Percentiles rank a stretch among this genome's conserved stretches.
These are phyloP conservation scores for Trichoderma asperellum DNA, from an alignment of 2,329 filamentous ascomycete species.

Conservation along the genomic window DNA sequence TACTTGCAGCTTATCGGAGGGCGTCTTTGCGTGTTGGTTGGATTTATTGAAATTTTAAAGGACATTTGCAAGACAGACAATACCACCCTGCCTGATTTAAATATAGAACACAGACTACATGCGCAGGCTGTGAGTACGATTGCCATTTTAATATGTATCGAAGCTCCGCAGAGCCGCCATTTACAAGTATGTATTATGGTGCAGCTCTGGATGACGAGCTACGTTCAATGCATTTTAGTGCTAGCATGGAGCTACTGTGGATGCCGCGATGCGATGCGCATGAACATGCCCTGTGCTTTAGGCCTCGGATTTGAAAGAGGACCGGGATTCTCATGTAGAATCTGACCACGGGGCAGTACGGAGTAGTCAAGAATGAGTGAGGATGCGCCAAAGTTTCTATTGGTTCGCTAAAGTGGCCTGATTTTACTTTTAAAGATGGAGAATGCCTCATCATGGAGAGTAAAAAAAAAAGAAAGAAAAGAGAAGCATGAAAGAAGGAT, in stretches of 20 bases:
- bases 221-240: neutral
- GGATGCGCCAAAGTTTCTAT: neutral
- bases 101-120: neutral
- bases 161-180: neutral
- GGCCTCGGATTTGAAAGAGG: neutral
- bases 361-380: neutral
- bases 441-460: neutral
- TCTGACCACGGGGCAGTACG: neutral
- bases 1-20: neutral
- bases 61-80: neutral
- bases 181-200: neutral
- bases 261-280: conserved; percentile 4
- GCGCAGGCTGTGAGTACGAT: neutral
- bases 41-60: too few species aligned
- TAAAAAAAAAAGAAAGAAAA: neutral
- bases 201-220: neutral
- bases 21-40: neutral
- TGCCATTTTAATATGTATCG: conserved; percentile 2
- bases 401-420: neutral
- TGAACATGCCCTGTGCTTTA: conserved; percentile 17
- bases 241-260: conserved; percentile 7
- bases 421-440: neutral
- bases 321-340: conserved; percentile 9
- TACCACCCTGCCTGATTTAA: neutral
- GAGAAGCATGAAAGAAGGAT: neutral